Conservation (phyloP, 1,284 basidiomycete genomes). For the Mrakiaceae sp. region DNA sequence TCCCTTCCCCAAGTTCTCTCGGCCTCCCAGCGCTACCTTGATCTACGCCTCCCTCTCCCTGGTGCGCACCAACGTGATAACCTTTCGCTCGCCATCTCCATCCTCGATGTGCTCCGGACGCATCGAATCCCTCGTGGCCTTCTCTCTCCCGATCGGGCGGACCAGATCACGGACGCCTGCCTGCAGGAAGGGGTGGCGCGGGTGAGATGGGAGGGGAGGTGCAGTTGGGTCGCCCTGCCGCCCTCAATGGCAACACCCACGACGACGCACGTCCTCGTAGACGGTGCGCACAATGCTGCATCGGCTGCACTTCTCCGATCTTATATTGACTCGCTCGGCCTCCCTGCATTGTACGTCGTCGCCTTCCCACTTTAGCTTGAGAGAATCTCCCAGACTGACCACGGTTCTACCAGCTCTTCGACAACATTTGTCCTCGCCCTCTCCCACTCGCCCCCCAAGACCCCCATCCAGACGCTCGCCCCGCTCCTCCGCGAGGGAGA, state of each 20-base stretch:
- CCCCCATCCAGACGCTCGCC: conserved; percentile 53
- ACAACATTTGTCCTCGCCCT: conserved; percentile 59
- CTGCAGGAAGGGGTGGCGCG: conserved; percentile 45
- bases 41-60: conserved; percentile 43
- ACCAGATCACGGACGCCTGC: conserved; percentile 38
- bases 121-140: conserved; percentile 33
- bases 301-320: conserved; percentile 57
- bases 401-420: neutral
- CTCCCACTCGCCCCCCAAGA: conserved; percentile 71
- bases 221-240: conserved; percentile 45
- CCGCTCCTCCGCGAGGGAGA: conserved; percentile 46
- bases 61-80: conserved; percentile 78
- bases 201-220: conserved; percentile 68
- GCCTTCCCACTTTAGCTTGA: conserved; percentile 22
- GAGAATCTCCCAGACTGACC: neutral
- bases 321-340: conserved; percentile 51
- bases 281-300: conserved; percentile 92
- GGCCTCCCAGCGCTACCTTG: neutral
- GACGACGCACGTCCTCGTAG: conserved; percentile 49
- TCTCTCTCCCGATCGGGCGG: conserved; percentile 16
- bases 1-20: neutral
- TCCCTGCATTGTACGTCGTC: conserved; percentile 21
- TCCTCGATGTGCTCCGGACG: conserved; percentile 51
- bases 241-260: neutral
- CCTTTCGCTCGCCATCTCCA: conserved; percentile 53